Evolutionary conservation across 139 green algal genomes (phyloP).

Genomic region (Coelastrella sp.): DNA sequence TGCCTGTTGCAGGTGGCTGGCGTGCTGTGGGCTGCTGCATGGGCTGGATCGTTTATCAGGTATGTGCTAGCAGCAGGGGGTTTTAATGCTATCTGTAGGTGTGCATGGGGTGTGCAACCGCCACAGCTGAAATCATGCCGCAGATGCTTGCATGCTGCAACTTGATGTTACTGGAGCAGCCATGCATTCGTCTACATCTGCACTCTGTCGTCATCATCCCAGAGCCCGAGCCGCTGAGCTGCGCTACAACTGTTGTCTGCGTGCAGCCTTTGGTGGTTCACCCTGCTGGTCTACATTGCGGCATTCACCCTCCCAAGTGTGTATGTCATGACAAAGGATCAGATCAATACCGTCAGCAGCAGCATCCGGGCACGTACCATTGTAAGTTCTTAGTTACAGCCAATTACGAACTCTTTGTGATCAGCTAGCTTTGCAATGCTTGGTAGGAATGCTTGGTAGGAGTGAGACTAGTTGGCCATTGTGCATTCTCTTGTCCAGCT

Average conservation of each 20-base stretch:
- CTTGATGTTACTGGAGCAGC: no score
- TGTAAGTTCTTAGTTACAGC: neutral
- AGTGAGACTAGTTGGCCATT: no score
- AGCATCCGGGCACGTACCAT: constrained; percentile 27
- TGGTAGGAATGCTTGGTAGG: no score
- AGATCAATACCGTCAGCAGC: neutral
- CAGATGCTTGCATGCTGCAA: no score
- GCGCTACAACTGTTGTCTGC: neutral
- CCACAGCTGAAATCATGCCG: neutral
- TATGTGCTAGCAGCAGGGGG: neutral
- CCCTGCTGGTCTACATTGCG: constrained; percentile 32
- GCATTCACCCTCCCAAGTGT: constrained; percentile 33
- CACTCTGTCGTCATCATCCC: no score
- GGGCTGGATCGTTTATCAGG: constrained; percentile 32
- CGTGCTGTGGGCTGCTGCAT: constrained; percentile 31
- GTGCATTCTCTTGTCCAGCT: no score
- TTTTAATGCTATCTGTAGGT: neutral
- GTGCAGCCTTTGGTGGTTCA: constrained; percentile 38
- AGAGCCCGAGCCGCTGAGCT: no score
- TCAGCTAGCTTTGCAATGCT: no score
- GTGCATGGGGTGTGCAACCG: neutral
- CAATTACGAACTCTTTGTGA: no score
- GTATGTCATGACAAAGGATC: neutral
- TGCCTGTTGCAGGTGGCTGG: constrained; percentile 30
- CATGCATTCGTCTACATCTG: no score